These are phyloP conservation scores for Scopulariopsis brevicaulis DNA, from an alignment of 2,329 filamentous ascomycete species.

Conservation along the genomic window DNA sequence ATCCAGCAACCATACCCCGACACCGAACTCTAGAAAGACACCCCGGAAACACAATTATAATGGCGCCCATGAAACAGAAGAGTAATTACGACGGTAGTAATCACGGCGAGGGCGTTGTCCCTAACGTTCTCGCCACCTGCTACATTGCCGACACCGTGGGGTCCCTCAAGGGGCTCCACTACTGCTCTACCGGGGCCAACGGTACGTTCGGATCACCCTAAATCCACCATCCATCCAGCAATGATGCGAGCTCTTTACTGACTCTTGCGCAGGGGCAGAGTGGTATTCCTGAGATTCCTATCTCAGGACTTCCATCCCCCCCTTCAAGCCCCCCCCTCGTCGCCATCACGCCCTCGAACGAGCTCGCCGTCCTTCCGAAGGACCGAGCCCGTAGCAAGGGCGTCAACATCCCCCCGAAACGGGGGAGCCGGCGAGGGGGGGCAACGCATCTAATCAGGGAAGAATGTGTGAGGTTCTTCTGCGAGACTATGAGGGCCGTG, in stretches of 20 bases:
- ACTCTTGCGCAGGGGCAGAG: conserved; percentile 53
- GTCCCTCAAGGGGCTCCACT: conserved; percentile 75
- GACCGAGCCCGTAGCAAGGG: conserved; percentile 21
- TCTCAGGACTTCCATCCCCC: conserved; percentile 75
- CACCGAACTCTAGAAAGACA: background rate
- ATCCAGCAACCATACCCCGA: background rate
- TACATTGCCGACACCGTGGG: conserved; percentile 70
- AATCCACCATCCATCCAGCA: background rate
- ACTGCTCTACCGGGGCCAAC: conserved; percentile 85
- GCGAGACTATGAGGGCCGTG: conserved; percentile 83
- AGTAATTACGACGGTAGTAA: conserved; percentile 61
- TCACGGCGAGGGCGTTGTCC: conserved; percentile 58
- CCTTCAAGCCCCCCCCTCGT: conserved; percentile 83
- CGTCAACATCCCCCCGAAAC: conserved; percentile 26
- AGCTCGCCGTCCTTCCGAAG: conserved; percentile 54
- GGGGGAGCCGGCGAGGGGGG: conserved; percentile 61
- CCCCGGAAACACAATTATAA: conserved; percentile 20
- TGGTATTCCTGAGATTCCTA: conserved; percentile 91
- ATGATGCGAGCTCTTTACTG: conserved; percentile 7
- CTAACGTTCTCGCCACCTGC: conserved; percentile 82
- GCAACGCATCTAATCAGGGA: conserved; percentile 92
- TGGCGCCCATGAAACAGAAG: conserved; percentile 62
- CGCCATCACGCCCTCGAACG: conserved; percentile 56
- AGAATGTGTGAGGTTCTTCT: conserved; percentile 99
- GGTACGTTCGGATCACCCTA: conserved; percentile 34